phyloP scores from a whole-genome alignment of 106 monocot species.

The Acanthochlamys bracteata region DNA sequence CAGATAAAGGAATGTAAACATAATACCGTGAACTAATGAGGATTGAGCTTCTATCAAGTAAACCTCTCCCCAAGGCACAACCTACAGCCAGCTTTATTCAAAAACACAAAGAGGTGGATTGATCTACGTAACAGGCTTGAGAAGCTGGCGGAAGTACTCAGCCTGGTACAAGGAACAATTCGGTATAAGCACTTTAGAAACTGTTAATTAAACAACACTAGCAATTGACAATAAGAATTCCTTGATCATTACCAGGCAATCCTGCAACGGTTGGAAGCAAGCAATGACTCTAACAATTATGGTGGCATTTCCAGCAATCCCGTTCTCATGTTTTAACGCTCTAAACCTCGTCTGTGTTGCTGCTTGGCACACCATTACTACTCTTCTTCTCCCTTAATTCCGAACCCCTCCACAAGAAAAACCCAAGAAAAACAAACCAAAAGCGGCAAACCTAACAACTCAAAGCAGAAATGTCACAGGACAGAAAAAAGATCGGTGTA shows the following conservation, averaged over 20 bases:
- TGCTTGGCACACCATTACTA: conserved; percentile 89
- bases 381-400: conserved; percentile 19
- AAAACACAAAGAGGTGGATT: background rate
- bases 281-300: conserved; percentile 71
- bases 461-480: background rate
- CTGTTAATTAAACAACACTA: too few relatives aligned
- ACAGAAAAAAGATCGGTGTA: too few relatives aligned
- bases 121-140: conserved; percentile 90
- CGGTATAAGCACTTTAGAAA: background rate
- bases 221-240: background rate
- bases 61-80: conserved; percentile 3
- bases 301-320: conserved; percentile 52
- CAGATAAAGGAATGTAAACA: conserved; percentile 4
- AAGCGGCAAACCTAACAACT: background rate
- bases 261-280: conserved; percentile 76
- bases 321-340: conserved; percentile 82
- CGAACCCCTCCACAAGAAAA: conserved; percentile 8
- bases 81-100: conserved; percentile 8
- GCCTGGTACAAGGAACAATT: conserved; percentile 32
- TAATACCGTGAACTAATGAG: too few relatives aligned
- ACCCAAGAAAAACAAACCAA: background rate
- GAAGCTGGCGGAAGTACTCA: conserved; percentile 90
- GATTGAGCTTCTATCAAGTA: background rate
- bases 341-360: conserved; percentile 76
- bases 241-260: conserved; percentile 60